Conservation (phyloP, 176 grass and related monocot genomes). For the Paspalum notatum region DNA sequence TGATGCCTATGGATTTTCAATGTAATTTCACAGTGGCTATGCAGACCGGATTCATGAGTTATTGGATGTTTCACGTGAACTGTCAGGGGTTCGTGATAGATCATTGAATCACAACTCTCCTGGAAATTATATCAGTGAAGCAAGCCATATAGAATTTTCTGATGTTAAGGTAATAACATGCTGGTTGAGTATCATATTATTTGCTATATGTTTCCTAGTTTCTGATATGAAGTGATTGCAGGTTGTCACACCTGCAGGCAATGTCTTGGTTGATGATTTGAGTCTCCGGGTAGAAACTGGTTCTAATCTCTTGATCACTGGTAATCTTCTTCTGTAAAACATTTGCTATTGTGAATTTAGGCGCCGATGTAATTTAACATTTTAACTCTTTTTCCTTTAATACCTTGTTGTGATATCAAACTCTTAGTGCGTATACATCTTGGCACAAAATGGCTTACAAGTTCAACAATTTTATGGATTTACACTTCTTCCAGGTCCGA, state of each 20-base stretch:
- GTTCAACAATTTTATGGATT: not conserved
- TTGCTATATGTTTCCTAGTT: slow-evolving; percentile 29
- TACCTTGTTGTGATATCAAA: not conserved
- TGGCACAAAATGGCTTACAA: slow-evolving; percentile 9
- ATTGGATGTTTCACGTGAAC: slow-evolving; percentile 79
- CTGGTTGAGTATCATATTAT: slow-evolving; percentile 28
- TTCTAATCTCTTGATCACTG: slow-evolving; percentile 98
- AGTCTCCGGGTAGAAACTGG: slow-evolving; percentile 87
- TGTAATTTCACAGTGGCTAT: slow-evolving; percentile 86
- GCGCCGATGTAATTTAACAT: not conserved
- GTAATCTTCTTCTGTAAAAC: slow-evolving; percentile 49
- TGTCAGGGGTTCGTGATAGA: slow-evolving; percentile 62
- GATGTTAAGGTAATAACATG: slow-evolving; percentile 76
- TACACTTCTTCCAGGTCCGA: slow-evolving; percentile 70
- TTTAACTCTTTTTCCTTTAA: too few relatives aligned
- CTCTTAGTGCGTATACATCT: not conserved
- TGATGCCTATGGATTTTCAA: slow-evolving; percentile 39
- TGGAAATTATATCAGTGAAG: slow-evolving; percentile 89
- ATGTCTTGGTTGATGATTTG: slow-evolving; percentile 91
- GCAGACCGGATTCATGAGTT: slow-evolving; percentile 92
- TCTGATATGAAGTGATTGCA: slow-evolving; percentile 55
- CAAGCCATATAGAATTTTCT: slow-evolving; percentile 94
- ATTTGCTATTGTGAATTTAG: slow-evolving; percentile 14
- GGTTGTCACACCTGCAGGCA: slow-evolving; percentile 95
- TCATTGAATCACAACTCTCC: slow-evolving; percentile 59